Base-by-base conservation (phyloP, 495 filamentous ascomycete species). In the Penicillium turbatum region DNA sequence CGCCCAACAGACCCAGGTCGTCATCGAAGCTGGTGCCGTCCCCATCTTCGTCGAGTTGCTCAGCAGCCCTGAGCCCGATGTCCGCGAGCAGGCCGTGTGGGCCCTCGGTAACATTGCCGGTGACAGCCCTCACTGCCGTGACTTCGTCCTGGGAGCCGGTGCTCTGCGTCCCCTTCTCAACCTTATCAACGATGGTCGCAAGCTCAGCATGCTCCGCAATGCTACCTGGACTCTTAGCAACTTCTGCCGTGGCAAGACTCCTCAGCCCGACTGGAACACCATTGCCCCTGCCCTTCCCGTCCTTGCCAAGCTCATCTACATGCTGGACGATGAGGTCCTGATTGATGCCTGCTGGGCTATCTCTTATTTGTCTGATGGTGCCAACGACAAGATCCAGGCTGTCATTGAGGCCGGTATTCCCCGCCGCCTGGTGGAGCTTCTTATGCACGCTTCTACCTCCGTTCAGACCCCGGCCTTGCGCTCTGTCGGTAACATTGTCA, bases 321-420 rank as follows among this genome's bases (percentile, higher is more conserved):
- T 95, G 48, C 81, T 99, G 13, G 95, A 99, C 63, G 95, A 99
- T 55, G 95, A 99, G 69, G 95, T 99, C 42, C 76, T 99, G 56
- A 99, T 99, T 60, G 95, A 99, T 72, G 93, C 95, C 41, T 99
- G 95, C 82, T 99, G 95, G 95, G 95, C 95, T 47, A 97, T 99
- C 68, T 97, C 95, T 5, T 99, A 99, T 62, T 82, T 99, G 36
- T 97, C 95, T n/a, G 95, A 99, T 71, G 95, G 95, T 16, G 85
- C 90, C 56, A 99, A 99, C 67, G 95, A 99, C 62, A 99, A 99
- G 80, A 99, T 99, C 57, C 95, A 99, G 72, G 92, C 95, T 40
- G 95, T 99, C 37, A 97, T 99, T 65, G 95, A 97, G 72, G 93
- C 92, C 47, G 91, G 92, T 48, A 99, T 99, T 57, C 95, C 95